These are phyloP conservation scores for Tothia fuscella DNA, from an alignment of 2,329 filamentous ascomycete species.

Conservation along the genomic window DNA sequence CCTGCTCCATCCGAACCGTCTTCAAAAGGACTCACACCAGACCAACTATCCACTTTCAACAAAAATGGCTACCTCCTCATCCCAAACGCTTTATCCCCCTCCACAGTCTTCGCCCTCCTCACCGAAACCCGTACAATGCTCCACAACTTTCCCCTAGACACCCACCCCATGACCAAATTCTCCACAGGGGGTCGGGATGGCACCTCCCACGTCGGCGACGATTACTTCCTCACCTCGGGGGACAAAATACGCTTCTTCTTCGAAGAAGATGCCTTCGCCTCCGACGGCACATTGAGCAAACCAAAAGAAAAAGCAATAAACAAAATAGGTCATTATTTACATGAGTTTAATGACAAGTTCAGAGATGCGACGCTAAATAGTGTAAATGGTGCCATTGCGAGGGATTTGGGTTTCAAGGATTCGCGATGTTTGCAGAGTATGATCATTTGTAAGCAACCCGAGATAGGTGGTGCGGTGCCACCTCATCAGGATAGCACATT, in stretches of 20 bases:
- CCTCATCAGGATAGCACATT: constrained; percentile 91
- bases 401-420: constrained; percentile 60
- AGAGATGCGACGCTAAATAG: constrained; percentile 41
- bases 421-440: constrained; percentile 81
- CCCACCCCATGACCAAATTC: constrained; percentile 90
- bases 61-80: constrained; percentile 85
- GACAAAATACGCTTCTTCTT: constrained; percentile 97
- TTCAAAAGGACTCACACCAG: constrained; percentile 49
- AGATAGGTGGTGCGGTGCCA: constrained; percentile 84
- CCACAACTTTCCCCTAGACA: constrained; percentile 59
- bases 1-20: constrained; percentile 9
- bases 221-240: constrained; percentile 82
- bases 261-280: constrained; percentile 76
- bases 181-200: constrained; percentile 62
- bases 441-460: constrained; percentile 97
- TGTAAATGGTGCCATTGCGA: constrained; percentile 52
- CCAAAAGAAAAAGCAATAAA: constrained; percentile 82
- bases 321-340: constrained; percentile 41
- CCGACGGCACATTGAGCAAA: constrained; percentile 52
- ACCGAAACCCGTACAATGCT: constrained; percentile 65
- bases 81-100: constrained; percentile 56
- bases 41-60: constrained; percentile 61
- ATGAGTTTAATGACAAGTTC: constrained; percentile 34
- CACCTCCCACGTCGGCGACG: constrained; percentile 74
- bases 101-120: constrained; percentile 57